Conservation (phyloP, 106 monocot genomes). For the Posidonia australis region DNA sequence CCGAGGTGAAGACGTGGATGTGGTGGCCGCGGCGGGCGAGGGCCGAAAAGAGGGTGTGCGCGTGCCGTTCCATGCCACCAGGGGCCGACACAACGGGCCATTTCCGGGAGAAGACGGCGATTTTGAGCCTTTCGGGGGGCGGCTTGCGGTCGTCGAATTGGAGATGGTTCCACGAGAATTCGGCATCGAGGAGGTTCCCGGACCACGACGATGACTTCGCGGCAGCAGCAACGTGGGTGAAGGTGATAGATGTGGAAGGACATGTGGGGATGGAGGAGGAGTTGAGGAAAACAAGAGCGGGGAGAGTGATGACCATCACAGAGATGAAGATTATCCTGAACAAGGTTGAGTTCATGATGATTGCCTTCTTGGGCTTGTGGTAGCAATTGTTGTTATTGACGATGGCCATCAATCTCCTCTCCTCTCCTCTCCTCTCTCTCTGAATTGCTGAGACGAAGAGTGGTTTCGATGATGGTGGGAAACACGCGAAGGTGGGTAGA, state of each 20-base stretch:
- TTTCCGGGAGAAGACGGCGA: slow-evolving; percentile 80
- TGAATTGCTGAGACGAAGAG: too few species aligned
- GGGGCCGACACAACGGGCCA: slow-evolving; percentile 60
- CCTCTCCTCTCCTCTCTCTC: not conserved
- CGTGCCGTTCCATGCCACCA: slow-evolving; percentile 95
- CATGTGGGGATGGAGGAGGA: not conserved
- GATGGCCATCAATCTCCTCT: not conserved
- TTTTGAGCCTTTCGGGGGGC: slow-evolving; percentile 35
- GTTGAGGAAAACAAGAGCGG: slow-evolving; percentile 13
- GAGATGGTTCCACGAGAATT: slow-evolving; percentile 80
- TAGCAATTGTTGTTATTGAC: not conserved
- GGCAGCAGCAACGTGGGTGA: not conserved
- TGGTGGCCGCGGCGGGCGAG: slow-evolving; percentile 65
- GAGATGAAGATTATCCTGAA: slow-evolving; percentile 4
- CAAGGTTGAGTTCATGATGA: not conserved
- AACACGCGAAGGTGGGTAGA: not conserved
- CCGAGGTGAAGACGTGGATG: slow-evolving; percentile 78
- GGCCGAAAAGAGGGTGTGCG: slow-evolving; percentile 61
- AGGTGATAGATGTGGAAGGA: not conserved
- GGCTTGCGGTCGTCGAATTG: slow-evolving; percentile 16
- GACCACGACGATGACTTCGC: slow-evolving; percentile 11
- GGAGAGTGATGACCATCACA: slow-evolving; percentile 11
- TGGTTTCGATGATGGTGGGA: too few species aligned
- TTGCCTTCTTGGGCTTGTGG: slow-evolving; percentile 9
- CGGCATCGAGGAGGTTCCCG: slow-evolving; percentile 52